These are phyloP conservation scores for Boechera stricta DNA, from an alignment of 345 rosid species.

Conservation along the genomic window DNA sequence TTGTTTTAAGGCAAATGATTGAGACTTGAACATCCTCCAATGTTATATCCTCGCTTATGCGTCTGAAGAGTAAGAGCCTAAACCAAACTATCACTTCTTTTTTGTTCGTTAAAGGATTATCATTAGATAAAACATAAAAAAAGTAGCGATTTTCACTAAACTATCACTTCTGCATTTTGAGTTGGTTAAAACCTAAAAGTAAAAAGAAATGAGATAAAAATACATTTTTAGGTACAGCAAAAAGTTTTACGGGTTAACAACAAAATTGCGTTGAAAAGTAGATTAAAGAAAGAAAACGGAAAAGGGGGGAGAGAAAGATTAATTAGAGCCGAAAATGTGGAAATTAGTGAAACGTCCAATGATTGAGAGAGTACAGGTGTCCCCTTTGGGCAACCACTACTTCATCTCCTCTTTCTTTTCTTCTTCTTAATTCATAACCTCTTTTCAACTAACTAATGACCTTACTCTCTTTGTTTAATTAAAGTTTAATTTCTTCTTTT, in stretches of 20 bases:
- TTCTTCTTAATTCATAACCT: background rate
- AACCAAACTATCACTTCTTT: background rate
- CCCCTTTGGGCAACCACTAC: constrained; percentile 23
- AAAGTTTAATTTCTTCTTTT: no score
- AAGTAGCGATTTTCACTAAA: no score
- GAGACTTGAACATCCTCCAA: constrained; percentile 3
- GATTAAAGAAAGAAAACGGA: background rate
- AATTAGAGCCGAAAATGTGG: constrained; percentile 35
- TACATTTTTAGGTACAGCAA: background rate
- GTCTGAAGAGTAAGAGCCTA: background rate
- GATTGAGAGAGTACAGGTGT: constrained; percentile 28
- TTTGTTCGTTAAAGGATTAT: no score
- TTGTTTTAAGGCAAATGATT: background rate
- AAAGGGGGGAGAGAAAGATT: background rate
- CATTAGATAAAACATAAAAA: no score
- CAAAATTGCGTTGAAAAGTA: background rate
- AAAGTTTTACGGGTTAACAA: background rate
- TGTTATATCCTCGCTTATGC: background rate
- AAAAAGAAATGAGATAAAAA: background rate
- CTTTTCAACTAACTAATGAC: background rate
- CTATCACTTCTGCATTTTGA: no score
- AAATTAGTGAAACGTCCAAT: constrained; percentile 34
- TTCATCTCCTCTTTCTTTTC: background rate
- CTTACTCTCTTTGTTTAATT: background rate
- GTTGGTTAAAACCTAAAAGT: background rate